Base-by-base conservation (phyloP, 2,329 filamentous ascomycete genomes). In the Ceratocystis cubensis region DNA sequence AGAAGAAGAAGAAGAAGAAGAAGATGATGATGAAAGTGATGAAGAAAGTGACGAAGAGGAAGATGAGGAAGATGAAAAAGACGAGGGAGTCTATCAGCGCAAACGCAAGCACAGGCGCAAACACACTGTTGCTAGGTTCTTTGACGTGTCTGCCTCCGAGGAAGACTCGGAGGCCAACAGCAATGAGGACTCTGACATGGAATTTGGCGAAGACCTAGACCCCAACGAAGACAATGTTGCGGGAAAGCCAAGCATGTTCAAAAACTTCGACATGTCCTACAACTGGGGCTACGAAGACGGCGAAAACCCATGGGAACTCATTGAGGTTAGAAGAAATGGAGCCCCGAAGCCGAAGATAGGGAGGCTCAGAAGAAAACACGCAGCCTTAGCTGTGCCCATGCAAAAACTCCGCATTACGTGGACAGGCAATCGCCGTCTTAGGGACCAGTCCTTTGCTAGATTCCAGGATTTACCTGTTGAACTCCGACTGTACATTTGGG, bases 401-500 rank as follows among this genome's bases (percentile, higher is more conserved):
- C 57, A 48, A 22, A 8, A 22, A 5, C 20, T 63, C 8, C 65
- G 25, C 13, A 64, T 64, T 44, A 67, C 62, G 6, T 67, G 62
- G 61, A 44, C 48, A 10, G 61, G 56, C 59, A 28, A 67, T 56
- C 56, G 44, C 53, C 63, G 33, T 25, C 17, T 64, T 10, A 22
- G 3, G 20, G 28, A 63, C n/a, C 44, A 41, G 8, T 41, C 50
- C 15, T 68, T 67, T 41, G 20, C 48, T 6, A 7, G 7, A n/a
- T 68, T 68, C 25, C 59, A 61, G 8, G 8, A 46, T 5, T 64
- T 65, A 10, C 66, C 66, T 10, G 20, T 10, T 10, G 63, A 65
- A 15, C 63, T 68, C 7, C 57, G 61, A 10, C 33, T 63, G 3
- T 30, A 57, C 5, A 68, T 68, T 20, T 68, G 66, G 66, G 64